Percentiles rank a stretch among this genome's conserved stretches.
These are phyloP conservation scores for Pisolithus sp. DNA, from an alignment of 768 basidiomycete species.

Conservation along the genomic window DNA sequence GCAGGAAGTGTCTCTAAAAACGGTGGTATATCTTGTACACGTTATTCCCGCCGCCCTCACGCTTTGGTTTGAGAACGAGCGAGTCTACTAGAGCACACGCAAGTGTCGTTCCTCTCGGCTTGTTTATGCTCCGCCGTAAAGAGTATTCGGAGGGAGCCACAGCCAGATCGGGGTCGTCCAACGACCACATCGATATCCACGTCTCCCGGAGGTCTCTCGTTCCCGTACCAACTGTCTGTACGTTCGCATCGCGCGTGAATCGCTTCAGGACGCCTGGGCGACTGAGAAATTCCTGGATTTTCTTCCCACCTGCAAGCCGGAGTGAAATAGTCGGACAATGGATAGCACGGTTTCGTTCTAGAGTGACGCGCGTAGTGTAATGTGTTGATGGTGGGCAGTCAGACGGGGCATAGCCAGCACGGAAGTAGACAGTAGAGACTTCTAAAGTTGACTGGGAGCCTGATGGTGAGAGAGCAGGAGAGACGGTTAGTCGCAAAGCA, in stretches of 20 bases:
- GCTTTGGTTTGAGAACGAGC: conserved; percentile 91
- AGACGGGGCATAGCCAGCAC: conserved; percentile 78
- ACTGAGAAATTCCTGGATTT: conserved; percentile 85
- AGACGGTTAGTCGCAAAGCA: conserved; percentile 32
- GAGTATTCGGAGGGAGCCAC: background rate
- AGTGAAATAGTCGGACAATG: conserved; percentile 89
- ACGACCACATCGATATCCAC: conserved; percentile 88
- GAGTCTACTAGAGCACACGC: conserved; percentile 32
- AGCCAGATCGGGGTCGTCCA: conserved; percentile 31
- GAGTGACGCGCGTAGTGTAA: conserved; percentile 66
- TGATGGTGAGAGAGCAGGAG: conserved; percentile 14
- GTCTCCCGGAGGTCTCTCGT: conserved; percentile 54
- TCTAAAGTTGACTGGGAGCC: conserved; percentile 36
- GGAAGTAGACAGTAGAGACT: conserved; percentile 86
- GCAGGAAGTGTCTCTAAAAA: conserved; percentile 62
- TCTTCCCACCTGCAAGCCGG: conserved; percentile 92
- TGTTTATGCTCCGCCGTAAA: background rate
- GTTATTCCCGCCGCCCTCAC: conserved; percentile 98
- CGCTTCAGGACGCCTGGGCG: conserved; percentile 65
- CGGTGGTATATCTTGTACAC: conserved; percentile 79
- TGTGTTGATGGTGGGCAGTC: conserved; percentile 65
- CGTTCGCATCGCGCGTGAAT: conserved; percentile 46
- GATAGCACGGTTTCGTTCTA: conserved; percentile 81
- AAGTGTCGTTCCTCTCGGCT: conserved; percentile 16
- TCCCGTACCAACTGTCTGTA: conserved; percentile 7